Percentiles rank a stretch among this genome's conserved stretches.
Evolutionary conservation across 208 protist species (phyloP).

Genomic region (Angomonas ambiguus): DNA sequence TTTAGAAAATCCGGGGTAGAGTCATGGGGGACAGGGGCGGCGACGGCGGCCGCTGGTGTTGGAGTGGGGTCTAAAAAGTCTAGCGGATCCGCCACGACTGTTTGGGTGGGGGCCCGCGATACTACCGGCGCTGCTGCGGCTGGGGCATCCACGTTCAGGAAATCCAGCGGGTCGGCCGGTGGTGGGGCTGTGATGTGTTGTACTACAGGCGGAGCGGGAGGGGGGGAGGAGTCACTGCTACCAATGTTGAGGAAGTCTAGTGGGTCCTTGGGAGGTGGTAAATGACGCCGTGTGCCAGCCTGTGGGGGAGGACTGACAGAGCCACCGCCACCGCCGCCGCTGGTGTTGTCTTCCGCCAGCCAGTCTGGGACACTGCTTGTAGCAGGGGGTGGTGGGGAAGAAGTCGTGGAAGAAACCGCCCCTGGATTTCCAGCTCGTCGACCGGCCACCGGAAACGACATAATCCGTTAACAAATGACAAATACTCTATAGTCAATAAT

Average conservation of each 20-base stretch:
- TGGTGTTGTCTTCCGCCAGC: constrained; percentile 5
- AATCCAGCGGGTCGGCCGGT: background rate
- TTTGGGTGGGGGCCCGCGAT: background rate
- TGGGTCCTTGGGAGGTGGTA: constrained; percentile 13
- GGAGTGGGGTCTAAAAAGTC: background rate
- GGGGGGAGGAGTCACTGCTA: background rate
- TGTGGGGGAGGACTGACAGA: background rate
- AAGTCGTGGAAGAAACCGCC: background rate
- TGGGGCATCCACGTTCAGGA: background rate
- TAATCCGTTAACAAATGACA: too few species aligned
- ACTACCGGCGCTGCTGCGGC: background rate
- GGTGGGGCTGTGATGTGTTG: background rate
- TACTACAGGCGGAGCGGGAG: background rate
- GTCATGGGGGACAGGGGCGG: background rate
- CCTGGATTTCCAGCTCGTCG: background rate
- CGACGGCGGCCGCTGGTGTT: background rate
- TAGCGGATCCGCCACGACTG: background rate
- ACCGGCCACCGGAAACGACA: background rate
- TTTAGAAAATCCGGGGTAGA: constrained; percentile 10
- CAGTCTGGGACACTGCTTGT: background rate
- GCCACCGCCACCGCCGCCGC: background rate
- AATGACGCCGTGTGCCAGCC: background rate
- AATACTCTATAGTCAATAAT: too few species aligned
- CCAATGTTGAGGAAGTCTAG: constrained; percentile 40
- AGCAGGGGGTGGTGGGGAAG: background rate